A percentile compares a stretch with the other conserved stretches of the same genome.
These are phyloP conservation scores for Boletales sp. DNA, from an alignment of 768 basidiomycete genomes.

Conservation along the genomic window DNA sequence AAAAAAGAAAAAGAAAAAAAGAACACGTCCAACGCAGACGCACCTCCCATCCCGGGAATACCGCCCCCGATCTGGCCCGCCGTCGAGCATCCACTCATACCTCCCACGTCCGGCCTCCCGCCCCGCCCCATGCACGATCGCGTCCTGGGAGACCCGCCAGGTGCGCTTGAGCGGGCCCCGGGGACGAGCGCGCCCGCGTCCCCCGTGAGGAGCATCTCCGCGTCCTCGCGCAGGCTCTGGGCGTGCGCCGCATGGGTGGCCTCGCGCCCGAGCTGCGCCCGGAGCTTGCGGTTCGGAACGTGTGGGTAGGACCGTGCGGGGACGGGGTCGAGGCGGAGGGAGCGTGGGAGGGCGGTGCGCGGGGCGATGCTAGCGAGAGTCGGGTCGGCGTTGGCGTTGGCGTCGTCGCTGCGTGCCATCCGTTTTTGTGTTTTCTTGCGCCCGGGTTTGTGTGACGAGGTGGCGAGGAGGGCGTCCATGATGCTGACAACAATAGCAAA, in stretches of 20 bases:
- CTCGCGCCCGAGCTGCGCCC: slow-evolving; percentile 63
- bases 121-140: slow-evolving; percentile 64
- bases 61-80: slow-evolving; percentile 78
- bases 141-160: slow-evolving; percentile 82
- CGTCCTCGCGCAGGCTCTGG: slow-evolving; percentile 62
- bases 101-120: slow-evolving; percentile 73
- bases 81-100: slow-evolving; percentile 77
- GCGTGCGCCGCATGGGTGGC: slow-evolving; percentile 59
- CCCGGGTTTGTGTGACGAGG: slow-evolving; percentile 50
- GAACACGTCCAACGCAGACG: slow-evolving; percentile 21
- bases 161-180: slow-evolving; percentile 80
- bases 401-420: slow-evolving; percentile 24
- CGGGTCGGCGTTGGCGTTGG: slow-evolving; percentile 35
- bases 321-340: slow-evolving; percentile 53
- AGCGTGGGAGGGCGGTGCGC: slow-evolving; percentile 63
- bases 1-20: too few relatives aligned
- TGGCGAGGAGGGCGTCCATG: slow-evolving; percentile 75
- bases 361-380: slow-evolving; percentile 56
- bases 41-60: slow-evolving; percentile 92
- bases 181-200: slow-evolving; percentile 67
- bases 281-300: slow-evolving; percentile 72
- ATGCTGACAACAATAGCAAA: too few relatives aligned
- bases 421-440: slow-evolving; percentile 38
- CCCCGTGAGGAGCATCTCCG: slow-evolving; percentile 64
- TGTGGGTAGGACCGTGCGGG: slow-evolving; percentile 41